Percentiles rank a stretch among this genome's conserved stretches.
Conservation (phyloP, 352 stramenopile genomes). For the Pythium chondricola region DNA sequence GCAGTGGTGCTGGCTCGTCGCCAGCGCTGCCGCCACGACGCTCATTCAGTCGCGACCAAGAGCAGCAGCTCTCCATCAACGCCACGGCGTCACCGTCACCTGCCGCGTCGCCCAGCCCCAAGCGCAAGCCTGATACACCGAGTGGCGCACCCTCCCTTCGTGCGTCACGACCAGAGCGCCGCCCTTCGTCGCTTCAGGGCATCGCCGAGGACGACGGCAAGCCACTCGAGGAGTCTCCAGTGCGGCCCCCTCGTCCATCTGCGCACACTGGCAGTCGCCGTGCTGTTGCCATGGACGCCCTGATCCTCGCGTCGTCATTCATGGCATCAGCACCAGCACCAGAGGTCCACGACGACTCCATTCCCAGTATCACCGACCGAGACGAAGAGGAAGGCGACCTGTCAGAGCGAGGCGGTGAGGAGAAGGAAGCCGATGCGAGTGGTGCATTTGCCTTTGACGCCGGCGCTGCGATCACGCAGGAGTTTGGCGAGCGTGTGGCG, state of each 20-base stretch:
- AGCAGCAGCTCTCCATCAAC: constrained; percentile 12
- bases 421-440: neutral
- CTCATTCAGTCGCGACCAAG: constrained; percentile 24
- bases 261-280: constrained; percentile 11
- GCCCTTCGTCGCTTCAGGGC: constrained; percentile 25
- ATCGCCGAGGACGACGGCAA: constrained; percentile 23
- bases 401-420: neutral
- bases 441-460: constrained; percentile 40
- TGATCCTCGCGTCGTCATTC: constrained; percentile 55
- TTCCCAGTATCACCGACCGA: neutral
- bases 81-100: constrained; percentile 1
- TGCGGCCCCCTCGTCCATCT: constrained; percentile 16
- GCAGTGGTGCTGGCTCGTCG: neutral
- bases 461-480: constrained; percentile 55
- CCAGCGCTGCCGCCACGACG: constrained; percentile 9
- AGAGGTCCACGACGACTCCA: constrained; percentile 20
- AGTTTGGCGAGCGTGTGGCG: constrained; percentile 67
- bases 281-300: constrained; percentile 27
- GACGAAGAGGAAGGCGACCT: constrained; percentile 5
- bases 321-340: constrained; percentile 10
- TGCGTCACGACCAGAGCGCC: constrained; percentile 7
- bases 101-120: constrained; percentile 3
- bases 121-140: constrained; percentile 23
- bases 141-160: constrained; percentile 10
- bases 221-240: neutral